Percentiles rank a stretch among this genome's conserved stretches.
Evolutionary conservation across 225 moss, liverwort and hornwort species (phyloP).

Genomic region (Climacium dendroides): DNA sequence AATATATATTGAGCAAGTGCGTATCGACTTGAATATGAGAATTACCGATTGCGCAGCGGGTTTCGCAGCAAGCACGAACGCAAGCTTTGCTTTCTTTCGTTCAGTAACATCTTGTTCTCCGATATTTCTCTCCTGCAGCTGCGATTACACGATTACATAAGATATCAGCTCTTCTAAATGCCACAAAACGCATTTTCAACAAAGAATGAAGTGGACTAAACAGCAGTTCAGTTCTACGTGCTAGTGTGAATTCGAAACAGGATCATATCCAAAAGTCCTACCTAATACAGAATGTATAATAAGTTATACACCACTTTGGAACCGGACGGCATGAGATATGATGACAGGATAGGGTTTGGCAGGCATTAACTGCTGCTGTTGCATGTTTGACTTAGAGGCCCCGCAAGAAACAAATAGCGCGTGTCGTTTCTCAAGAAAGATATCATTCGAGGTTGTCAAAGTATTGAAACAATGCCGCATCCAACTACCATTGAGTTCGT

Average conservation of each 20-base stretch:
- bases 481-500: neutral
- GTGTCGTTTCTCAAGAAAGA: neutral
- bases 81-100: neutral
- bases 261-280: neutral
- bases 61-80: neutral
- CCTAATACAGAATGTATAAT: neutral
- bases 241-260: neutral
- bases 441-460: neutral
- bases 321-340: neutral
- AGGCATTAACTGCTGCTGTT: neutral
- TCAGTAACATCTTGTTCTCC: neutral
- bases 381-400: slow-evolving; percentile 7
- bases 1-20: neutral
- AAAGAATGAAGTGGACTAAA: neutral
- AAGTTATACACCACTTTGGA: neutral
- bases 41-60: neutral
- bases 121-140: neutral
- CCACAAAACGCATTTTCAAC: too few relatives aligned
- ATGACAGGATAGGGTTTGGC: neutral
- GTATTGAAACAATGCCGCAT: neutral
- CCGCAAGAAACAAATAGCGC: neutral
- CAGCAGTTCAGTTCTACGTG: neutral
- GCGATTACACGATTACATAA: neutral
- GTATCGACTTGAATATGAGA: neutral
- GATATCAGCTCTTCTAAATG: neutral